These are phyloP conservation scores for Curvularia sp. DNA, from an alignment of 2,329 filamentous ascomycete genomes.

Conservation along the genomic window DNA sequence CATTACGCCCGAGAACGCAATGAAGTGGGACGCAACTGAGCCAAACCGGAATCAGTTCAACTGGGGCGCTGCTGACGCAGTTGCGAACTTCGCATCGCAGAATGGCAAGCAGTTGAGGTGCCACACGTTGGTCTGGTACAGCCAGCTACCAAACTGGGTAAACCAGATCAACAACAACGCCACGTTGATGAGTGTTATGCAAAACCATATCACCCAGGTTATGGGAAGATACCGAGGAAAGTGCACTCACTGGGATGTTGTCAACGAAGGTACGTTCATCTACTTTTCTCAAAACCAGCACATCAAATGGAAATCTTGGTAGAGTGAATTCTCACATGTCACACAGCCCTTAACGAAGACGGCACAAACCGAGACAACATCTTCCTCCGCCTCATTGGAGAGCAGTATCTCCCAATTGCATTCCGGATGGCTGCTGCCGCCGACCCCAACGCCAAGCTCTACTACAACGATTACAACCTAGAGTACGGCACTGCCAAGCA, in stretches of 20 bases:
- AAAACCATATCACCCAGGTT: slow-evolving; percentile 49
- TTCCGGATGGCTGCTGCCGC: slow-evolving; percentile 64
- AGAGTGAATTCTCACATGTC: slow-evolving; percentile 1
- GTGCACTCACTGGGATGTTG: slow-evolving; percentile 49
- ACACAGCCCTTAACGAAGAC: slow-evolving; percentile 62
- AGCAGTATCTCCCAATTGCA: slow-evolving; percentile 63
- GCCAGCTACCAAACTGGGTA: slow-evolving; percentile 49
- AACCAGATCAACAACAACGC: slow-evolving; percentile 45
- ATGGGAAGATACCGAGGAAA: slow-evolving; percentile 48
- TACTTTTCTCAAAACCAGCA: neutral
- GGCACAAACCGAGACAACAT: slow-evolving; percentile 61
- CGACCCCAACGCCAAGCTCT: slow-evolving; percentile 65
- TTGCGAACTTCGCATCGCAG: slow-evolving; percentile 47
- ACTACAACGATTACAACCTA: slow-evolving; percentile 70
- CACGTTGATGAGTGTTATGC: slow-evolving; percentile 48
- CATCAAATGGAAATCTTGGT: neutral
- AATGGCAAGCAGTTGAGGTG: slow-evolving; percentile 43
- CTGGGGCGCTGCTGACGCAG: slow-evolving; percentile 42
- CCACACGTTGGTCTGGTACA: slow-evolving; percentile 52
- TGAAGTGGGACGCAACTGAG: slow-evolving; percentile 49
- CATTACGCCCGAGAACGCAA: slow-evolving; percentile 49
- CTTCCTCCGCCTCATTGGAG: slow-evolving; percentile 64
- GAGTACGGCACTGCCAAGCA: slow-evolving; percentile 59
- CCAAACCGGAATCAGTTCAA: slow-evolving; percentile 45
- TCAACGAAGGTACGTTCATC: slow-evolving; percentile 38